A percentile compares a stretch with the other conserved stretches of the same genome.
phyloP scores from a whole-genome alignment of 805 yeast genomes.

The Saccharomycopsis fibuligera region DNA sequence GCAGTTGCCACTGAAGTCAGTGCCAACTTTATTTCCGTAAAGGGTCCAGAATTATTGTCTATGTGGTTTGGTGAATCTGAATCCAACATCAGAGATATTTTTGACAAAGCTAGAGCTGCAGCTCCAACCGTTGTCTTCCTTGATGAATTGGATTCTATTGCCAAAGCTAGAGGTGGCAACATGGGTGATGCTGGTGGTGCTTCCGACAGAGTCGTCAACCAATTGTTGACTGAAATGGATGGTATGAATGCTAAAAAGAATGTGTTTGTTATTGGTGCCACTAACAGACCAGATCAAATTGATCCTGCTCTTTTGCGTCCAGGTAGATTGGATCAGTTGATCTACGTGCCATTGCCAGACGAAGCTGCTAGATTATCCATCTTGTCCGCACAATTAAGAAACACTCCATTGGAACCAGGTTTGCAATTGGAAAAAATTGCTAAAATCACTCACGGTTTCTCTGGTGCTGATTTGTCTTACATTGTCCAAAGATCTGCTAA shows the following conservation, averaged over 20 bases:
- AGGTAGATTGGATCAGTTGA: slow-evolving; percentile 97
- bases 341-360: slow-evolving; percentile 97
- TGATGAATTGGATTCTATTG: slow-evolving; percentile 97
- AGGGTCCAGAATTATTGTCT: slow-evolving; percentile 93
- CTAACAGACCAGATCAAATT: slow-evolving; percentile 98
- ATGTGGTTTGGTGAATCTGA: slow-evolving; percentile 99
- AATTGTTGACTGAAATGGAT: slow-evolving; percentile 95
- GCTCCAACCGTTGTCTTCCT: slow-evolving; percentile 98
- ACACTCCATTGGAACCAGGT: slow-evolving; percentile 98
- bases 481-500: slow-evolving; percentile 98
- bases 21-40: slow-evolving; percentile 95
- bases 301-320: slow-evolving; percentile 99
- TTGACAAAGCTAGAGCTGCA: slow-evolving; percentile 98
- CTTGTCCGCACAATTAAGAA: slow-evolving; percentile 92
- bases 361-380: slow-evolving; percentile 90
- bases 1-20: slow-evolving; percentile 99
- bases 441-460: slow-evolving; percentile 91
- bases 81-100: slow-evolving; percentile 94
- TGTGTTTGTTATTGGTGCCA: slow-evolving; percentile 98
- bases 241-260: slow-evolving; percentile 99
- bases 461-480: slow-evolving; percentile 97
- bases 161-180: slow-evolving; percentile 92
- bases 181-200: slow-evolving; percentile 96
- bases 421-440: slow-evolving; percentile 84
- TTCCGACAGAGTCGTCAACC: slow-evolving; percentile 92